Base-by-base conservation (phyloP, 2,329 filamentous ascomycete genomes). In the Fusarium subglutinans region DNA sequence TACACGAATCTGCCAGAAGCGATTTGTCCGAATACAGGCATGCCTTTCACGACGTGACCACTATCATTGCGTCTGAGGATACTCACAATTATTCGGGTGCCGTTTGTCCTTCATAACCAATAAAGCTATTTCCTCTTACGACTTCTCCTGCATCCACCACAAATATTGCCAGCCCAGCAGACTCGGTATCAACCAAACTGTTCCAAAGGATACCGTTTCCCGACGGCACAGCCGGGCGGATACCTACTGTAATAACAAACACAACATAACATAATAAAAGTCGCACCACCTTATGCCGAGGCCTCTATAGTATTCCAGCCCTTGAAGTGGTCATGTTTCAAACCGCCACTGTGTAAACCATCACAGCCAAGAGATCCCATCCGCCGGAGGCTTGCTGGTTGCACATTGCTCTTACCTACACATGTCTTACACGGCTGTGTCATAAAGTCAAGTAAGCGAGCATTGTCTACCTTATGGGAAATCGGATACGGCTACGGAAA, bases 151-250 rank as follows among this genome's bases (percentile, higher is more conserved):
- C 68, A 71, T 63, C 45, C 41, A 59, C 12, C 30, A 53, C 37
- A 48, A 53, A 51, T 15, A 35, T 26, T 44, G 44, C 20, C 26
- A 57, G 37, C 41, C 51, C 45, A 51, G 20, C 37, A 51, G 26
- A 28, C 33, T 50, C 30, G 37, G 28, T 33, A 67, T 30, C 30
- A 60, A 44, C 33, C 38, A 33, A 37, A 38, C 40, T 37, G 41
- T 50, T 38, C 30, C 30, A n/a, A 50, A 28, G 40, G 28, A 43
- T 50, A 40, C 35, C 24, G 55, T 44, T 43, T 40, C 43, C 50
- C 44, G 45, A 70, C 54, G 50, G 71, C 54, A 59, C 37, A 74
- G 48, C 57, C 71, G 71, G 41, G 53, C 71, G 62, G 67, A 70
- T 68, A 61, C 58, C 57, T 53, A 69, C 71, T 28, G 58, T 63